Base-by-base conservation (phyloP, 106 monocot genomes). In the Alisma plantagoaquatica region DNA sequence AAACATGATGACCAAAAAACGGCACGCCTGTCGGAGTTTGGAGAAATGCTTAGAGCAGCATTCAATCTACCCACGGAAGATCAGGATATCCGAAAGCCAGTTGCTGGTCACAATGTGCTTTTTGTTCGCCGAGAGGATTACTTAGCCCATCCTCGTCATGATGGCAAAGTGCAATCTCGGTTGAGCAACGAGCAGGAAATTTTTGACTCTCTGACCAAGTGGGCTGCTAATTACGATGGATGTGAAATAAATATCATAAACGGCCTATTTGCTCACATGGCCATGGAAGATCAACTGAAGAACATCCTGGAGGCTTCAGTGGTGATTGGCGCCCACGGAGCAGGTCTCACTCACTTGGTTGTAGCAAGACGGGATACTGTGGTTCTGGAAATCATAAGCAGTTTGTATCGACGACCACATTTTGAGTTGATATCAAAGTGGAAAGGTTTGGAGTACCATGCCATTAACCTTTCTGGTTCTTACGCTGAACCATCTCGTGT, bases 81-180 rank as follows among this genome's bases (percentile, higher is more conserved):
- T 12, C 23, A 27, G 25, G 21, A 35, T 17, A 53, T 52, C 38
- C 57, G 48, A 24, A 74, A 70, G 53, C 56, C 46, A 48, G 41
- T 65, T 4, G 52, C 58, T 15, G 52, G 50, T 38, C 77, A 74
- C 27, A 84, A 81, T 67, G 60, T 96, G 19, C 94, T 96, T 23
- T 94, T 96, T 57, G 64, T 96, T 31, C 74, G 94, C 3, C 83
- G 94, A 31, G 94, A 96, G 58, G 81, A 96, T 71, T 96, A 96
- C 49, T 55, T 96, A 45, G 94, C 94, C 22, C 94, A 96, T 33
- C 94, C 94, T 2, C 79, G 94, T 4, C 94, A 96, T 33, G 73
- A 28, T 46, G 94, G 94, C 19, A 80, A 62, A 56, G 65, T 89
- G 16, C 70, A 96, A 53, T 81, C 94, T 23, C 61, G 94, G 19